Base-by-base conservation (phyloP, 352 stramenopile genomes). In the Globisporangium viniferum region DNA sequence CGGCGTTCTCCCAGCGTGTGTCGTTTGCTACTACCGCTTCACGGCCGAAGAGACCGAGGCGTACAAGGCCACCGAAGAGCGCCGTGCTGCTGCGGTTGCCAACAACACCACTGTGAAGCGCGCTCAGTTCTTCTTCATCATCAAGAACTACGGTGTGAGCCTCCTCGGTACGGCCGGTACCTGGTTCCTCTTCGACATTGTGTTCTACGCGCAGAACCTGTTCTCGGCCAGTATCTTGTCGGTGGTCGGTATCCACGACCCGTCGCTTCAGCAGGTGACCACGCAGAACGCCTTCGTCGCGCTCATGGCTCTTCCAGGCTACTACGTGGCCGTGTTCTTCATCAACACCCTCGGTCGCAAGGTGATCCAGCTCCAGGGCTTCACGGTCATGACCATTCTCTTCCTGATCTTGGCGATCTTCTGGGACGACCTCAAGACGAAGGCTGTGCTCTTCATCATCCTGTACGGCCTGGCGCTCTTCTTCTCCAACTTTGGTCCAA, bases 181-280 rank as follows among this genome's bases (percentile, higher is more conserved):
- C 53, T 96, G 89, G 87, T 94, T 96, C 70, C 77, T 95, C 10
- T 93, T 94, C 68, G 89, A 94, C 64, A 88, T 96, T 60, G 79
- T 92, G 6, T 94, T 89, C 64, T 93, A 91, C 67, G 81, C 85
- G 3, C 82, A 92, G 67, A 91, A 90, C 61, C 68, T 95, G 14
- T 94, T 94, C 68, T 91, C 83, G 12, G 83, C 83, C 7, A 85
- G 72, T 22, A 90, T 93, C 35, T 35, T 92, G 54, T 76, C 74
- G 0, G 82, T 92, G 8, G 71, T 92, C 4, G 83, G 83, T 20
- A 71, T 89, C n/a, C 29, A 73, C 0, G 65, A 89, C 55, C 36
- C 75, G 2, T 85, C 80, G 8, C 69, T 93, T 39, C 74, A 86
- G 49, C 35, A 76, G 1, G 76, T 89, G 27, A 90, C 80, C 35